phyloP scores from a whole-genome alignment of 805 yeast species.

The Barnettozyma pratensis region DNA sequence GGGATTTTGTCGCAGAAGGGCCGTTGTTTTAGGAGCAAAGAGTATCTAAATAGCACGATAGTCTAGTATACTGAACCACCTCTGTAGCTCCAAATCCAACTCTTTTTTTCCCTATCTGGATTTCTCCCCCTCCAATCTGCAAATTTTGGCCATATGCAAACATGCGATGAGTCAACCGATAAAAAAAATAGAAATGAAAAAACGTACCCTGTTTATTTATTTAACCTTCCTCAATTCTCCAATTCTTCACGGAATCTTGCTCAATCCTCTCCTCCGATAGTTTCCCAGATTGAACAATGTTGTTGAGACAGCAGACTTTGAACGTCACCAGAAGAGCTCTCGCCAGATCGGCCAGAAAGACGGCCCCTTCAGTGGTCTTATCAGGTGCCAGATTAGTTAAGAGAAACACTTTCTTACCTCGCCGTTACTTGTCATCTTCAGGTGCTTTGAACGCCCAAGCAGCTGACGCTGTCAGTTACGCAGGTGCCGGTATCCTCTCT shows the following conservation, averaged over 20 bases:
- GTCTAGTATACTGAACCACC: not conserved
- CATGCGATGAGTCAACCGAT: not conserved
- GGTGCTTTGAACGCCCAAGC: constrained; percentile 15
- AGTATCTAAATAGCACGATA: not conserved
- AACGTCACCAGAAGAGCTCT: constrained; percentile 23
- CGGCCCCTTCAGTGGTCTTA: constrained; percentile 7
- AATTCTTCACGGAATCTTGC: not conserved
- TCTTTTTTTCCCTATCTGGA: not conserved
- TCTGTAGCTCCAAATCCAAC: not conserved
- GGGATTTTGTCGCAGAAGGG: too few relatives aligned
- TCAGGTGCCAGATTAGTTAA: constrained; percentile 11
- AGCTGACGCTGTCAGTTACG: constrained; percentile 35
- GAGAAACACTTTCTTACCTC: not conserved
- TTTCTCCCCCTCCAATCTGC: not conserved
- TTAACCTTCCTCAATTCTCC: not conserved
- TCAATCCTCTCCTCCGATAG: too few relatives aligned
- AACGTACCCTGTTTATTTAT: not conserved
- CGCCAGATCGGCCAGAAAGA: constrained; percentile 3
- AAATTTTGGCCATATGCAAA: not conserved
- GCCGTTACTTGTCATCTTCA: constrained; percentile 17
- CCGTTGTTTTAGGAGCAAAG: not conserved
- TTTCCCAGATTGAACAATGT: constrained; percentile 8
- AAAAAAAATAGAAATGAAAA: too few relatives aligned
- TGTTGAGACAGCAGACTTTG: constrained; percentile 24
- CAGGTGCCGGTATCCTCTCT: constrained; percentile 57